Evolutionary conservation across 2,329 filamentous ascomycete genomes (phyloP).

Genomic region (Arthroderma sp.): DNA sequence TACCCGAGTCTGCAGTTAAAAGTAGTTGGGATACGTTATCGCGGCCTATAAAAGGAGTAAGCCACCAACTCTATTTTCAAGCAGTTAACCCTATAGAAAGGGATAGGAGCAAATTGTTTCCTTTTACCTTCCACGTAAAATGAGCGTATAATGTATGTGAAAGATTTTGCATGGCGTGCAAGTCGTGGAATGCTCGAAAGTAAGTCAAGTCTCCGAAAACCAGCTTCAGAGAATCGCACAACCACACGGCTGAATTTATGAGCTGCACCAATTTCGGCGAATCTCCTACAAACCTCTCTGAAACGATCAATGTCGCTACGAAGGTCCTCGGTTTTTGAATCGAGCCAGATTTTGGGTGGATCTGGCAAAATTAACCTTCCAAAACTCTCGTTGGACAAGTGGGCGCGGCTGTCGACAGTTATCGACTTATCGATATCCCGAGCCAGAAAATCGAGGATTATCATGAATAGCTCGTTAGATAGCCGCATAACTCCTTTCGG

Average conservation of each 20-base stretch:
- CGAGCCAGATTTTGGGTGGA: slow-evolving; percentile 11
- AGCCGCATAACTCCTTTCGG: slow-evolving; percentile 13
- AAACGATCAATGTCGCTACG: slow-evolving; percentile 20
- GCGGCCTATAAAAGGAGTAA: slow-evolving; percentile 6
- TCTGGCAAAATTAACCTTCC: slow-evolving; percentile 27
- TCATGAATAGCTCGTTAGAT: slow-evolving; percentile 38
- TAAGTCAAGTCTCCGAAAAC: slow-evolving; percentile 35
- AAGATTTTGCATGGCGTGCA: slow-evolving; percentile 38
- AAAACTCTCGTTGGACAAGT: slow-evolving; percentile 44
- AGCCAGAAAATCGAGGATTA: slow-evolving; percentile 40
- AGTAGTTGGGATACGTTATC: slow-evolving; percentile 11
- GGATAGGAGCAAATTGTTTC: slow-evolving; percentile 1
- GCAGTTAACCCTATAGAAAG: background rate
- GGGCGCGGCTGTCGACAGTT: slow-evolving; percentile 38
- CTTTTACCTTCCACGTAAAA: slow-evolving; percentile 38
- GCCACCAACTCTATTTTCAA: background rate
- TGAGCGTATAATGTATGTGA: slow-evolving; percentile 43
- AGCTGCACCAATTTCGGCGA: slow-evolving; percentile 36
- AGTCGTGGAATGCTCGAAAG: slow-evolving; percentile 36
- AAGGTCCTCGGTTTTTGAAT: slow-evolving; percentile 9
- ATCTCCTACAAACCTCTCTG: slow-evolving; percentile 33
- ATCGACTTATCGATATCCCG: slow-evolving; percentile 40
- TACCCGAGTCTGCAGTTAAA: slow-evolving; percentile 10
- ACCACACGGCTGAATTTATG: slow-evolving; percentile 40
- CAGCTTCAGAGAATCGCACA: slow-evolving; percentile 36